Evolutionary conservation across 1,284 basidiomycete species (phyloP).

Genomic region (Filobasidium uniguttulatum): DNA sequence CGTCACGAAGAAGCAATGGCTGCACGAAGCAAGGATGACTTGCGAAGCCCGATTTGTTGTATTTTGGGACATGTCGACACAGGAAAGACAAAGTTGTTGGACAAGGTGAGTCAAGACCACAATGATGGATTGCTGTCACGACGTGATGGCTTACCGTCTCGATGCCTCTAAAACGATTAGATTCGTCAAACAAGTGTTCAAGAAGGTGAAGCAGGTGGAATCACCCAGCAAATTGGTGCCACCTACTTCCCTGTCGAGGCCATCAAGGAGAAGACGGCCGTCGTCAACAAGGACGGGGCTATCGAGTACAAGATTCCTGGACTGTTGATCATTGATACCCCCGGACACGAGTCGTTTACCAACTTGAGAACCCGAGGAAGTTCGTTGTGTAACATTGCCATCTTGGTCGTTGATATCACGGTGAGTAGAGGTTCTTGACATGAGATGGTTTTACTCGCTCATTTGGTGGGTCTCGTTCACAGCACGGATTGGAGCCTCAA

Average conservation of each 20-base stretch:
- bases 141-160: not conserved
- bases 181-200: slow-evolving; percentile 99
- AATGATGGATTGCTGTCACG: not conserved
- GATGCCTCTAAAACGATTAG: slow-evolving; percentile 36
- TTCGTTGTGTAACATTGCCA: slow-evolving; percentile 97
- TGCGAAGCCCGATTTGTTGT: slow-evolving; percentile 97
- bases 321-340: slow-evolving; percentile 93
- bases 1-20: slow-evolving; percentile 77
- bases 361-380: slow-evolving; percentile 93
- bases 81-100: slow-evolving; percentile 94
- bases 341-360: slow-evolving; percentile 98
- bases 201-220: slow-evolving; percentile 98
- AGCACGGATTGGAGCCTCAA: slow-evolving; percentile 95
- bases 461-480: slow-evolving; percentile 11
- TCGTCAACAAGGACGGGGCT: slow-evolving; percentile 72
- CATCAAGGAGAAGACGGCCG: slow-evolving; percentile 80
- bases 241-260: slow-evolving; percentile 99
- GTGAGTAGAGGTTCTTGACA: slow-evolving; percentile 37
- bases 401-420: slow-evolving; percentile 98
- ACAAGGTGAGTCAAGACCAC: slow-evolving; percentile 52
- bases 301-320: slow-evolving; percentile 97
- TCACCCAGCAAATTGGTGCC: slow-evolving; percentile 99
- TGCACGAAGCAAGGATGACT: slow-evolving; percentile 71
- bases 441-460: not conserved
- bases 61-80: slow-evolving; percentile 99